phyloP scores from a whole-genome alignment of 495 filamentous ascomycete genomes.

The Lasiosphaeriaceae sp. region DNA sequence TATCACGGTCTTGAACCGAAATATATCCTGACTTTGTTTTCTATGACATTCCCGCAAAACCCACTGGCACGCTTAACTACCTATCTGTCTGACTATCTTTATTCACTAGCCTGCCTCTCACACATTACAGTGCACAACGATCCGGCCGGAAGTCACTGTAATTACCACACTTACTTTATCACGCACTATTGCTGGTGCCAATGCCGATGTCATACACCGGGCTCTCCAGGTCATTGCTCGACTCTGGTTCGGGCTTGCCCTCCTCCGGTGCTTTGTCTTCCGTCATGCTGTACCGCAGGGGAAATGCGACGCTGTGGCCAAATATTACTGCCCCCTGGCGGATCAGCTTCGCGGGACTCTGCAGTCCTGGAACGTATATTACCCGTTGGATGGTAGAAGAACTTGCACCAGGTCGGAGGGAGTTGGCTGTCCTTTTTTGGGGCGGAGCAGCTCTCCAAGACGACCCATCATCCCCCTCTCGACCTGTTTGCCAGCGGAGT shows the following conservation, averaged over 20 bases:
- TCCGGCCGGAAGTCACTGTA: too few relatives aligned
- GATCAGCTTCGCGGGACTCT: constrained; percentile 2
- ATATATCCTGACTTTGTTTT: too few relatives aligned
- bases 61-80: too few relatives aligned
- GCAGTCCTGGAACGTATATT: background rate
- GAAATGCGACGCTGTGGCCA: constrained; percentile 17
- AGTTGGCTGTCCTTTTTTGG: background rate
- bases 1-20: too few relatives aligned
- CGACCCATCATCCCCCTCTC: background rate
- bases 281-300: constrained; percentile 9
- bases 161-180: too few relatives aligned
- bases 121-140: too few relatives aligned
- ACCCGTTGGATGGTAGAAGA: constrained; percentile 9
- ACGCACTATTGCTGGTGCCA: background rate
- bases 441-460: background rate
- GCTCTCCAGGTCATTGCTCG: background rate
- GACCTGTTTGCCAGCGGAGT: background rate
- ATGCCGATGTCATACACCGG: background rate
- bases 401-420: constrained; percentile 12
- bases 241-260: background rate
- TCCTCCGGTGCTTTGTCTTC: background rate
- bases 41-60: too few relatives aligned
- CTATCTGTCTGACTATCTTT: too few relatives aligned
- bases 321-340: constrained; percentile 21
- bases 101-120: too few relatives aligned